A percentile compares a stretch with the other conserved stretches of the same genome.
phyloP scores from a whole-genome alignment of 805 yeast genomes.

The Wickerhamiella brachini region DNA sequence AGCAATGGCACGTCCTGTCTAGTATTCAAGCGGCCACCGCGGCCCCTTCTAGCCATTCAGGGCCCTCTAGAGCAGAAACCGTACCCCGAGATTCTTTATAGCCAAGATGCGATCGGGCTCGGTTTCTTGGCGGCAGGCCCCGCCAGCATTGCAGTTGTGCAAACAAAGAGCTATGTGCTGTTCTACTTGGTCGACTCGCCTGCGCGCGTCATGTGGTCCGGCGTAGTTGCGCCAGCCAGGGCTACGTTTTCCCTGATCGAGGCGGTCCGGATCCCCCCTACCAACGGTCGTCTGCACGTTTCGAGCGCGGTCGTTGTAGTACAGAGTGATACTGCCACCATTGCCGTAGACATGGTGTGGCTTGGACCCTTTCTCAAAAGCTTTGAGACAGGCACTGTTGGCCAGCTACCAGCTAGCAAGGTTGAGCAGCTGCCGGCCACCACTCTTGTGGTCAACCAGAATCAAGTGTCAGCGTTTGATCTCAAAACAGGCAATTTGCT shows the following conservation, averaged over 20 bases:
- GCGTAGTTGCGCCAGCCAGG: background rate
- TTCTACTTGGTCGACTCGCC: constrained; percentile 7
- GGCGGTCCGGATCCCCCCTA: constrained; percentile 1
- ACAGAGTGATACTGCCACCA: background rate
- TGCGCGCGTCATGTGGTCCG: constrained; percentile 2
- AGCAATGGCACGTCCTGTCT: background rate
- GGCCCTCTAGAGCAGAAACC: constrained; percentile 46
- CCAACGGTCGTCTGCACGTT: background rate
- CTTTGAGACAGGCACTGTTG: background rate
- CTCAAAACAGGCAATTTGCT: background rate
- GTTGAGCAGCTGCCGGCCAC: background rate
- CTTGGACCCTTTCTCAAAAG: background rate
- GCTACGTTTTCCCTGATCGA: constrained; percentile 5
- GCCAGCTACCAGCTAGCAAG: background rate
- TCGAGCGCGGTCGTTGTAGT: background rate
- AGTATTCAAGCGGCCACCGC: constrained; percentile 3
- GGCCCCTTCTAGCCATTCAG: constrained; percentile 20
- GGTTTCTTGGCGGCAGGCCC: constrained; percentile 4
- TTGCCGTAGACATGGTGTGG: background rate
- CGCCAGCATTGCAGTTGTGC: constrained; percentile 10
- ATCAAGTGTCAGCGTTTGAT: background rate
- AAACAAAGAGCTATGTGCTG: constrained; percentile 5
- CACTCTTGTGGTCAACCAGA: background rate
- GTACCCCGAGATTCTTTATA: constrained; percentile 41
- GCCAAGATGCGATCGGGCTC: constrained; percentile 30